phyloP scores from a whole-genome alignment of 2,329 filamentous ascomycete genomes.

The Cytospora mali region DNA sequence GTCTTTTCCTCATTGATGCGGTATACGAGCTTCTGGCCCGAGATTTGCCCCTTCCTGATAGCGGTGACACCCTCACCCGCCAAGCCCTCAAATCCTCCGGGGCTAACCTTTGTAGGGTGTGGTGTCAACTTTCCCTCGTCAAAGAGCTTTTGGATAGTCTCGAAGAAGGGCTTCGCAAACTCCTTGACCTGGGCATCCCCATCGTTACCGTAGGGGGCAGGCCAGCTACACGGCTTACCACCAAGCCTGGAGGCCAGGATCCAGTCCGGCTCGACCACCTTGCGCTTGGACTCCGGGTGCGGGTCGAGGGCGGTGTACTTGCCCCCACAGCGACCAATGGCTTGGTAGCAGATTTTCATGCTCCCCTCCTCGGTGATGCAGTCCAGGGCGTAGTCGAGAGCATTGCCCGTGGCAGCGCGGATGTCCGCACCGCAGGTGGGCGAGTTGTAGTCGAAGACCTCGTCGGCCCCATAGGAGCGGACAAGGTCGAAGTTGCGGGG shows the following conservation, averaged over 20 bases:
- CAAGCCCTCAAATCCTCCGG: conserved; percentile 6
- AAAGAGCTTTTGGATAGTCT: conserved; percentile 11
- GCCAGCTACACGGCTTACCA: conserved; percentile 10
- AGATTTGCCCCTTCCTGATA: conserved; percentile 6
- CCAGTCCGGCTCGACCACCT: conserved; percentile 16
- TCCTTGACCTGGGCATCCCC: conserved; percentile 7
- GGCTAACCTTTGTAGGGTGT: conserved; percentile 13
- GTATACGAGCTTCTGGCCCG: conserved; percentile 8
- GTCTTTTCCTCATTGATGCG: conserved; percentile 7
- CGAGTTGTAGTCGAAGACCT: conserved; percentile 49
- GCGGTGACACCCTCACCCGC: conserved; percentile 4
- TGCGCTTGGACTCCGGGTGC: conserved; percentile 11
- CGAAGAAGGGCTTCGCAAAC: conserved; percentile 12
- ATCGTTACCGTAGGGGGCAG: conserved; percentile 10
- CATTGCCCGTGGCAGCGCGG: too few species aligned
- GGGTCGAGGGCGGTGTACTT: conserved; percentile 29
- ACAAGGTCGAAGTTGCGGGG: conserved; percentile 47
- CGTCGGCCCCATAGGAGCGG: conserved; percentile 46
- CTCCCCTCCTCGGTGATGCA: conserved; percentile 35
- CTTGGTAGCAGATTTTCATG: conserved; percentile 41
- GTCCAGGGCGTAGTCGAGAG: too few species aligned
- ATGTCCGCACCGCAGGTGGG: too few species aligned
- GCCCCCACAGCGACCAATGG: conserved; percentile 41
- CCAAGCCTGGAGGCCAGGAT: conserved; percentile 11
- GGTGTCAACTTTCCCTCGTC: conserved; percentile 10